Percentiles rank a stretch among this genome's conserved stretches.
Conservation (phyloP, 2,329 filamentous ascomycete species). For the Emmonsia crescens region DNA sequence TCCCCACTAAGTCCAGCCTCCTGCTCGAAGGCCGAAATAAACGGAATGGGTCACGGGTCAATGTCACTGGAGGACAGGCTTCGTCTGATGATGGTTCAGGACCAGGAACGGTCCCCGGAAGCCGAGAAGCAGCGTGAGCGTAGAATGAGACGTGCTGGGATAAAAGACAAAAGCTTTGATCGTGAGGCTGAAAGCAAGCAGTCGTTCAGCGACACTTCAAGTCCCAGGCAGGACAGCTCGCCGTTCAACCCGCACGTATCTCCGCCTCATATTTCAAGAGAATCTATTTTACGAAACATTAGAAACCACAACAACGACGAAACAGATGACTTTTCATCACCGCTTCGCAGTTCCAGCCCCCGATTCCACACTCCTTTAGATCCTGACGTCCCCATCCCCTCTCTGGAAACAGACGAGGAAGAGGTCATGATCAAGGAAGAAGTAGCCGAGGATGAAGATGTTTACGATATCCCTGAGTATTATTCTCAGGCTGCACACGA, state of each 20-base stretch:
- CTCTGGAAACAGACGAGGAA: conserved; percentile 60
- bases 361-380: conserved; percentile 49
- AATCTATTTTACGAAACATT: conserved; percentile 83
- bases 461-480: conserved; percentile 58
- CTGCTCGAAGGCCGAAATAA: conserved; percentile 64
- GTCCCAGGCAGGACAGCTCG: conserved; percentile 44
- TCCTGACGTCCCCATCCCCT: conserved; percentile 82
- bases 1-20: conserved; percentile 58
- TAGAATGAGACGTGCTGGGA: conserved; percentile 52
- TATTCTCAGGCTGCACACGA: conserved; percentile 42
- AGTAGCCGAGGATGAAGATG: conserved; percentile 48
- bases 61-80: conserved; percentile 82
- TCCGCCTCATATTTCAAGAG: conserved; percentile 74
- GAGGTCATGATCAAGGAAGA: conserved; percentile 60
- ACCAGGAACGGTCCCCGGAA: conserved; percentile 51
- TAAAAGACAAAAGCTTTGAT: conserved; percentile 29
- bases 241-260: conserved; percentile 46
- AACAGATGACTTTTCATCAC: conserved; percentile 49
- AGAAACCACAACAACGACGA: conserved; percentile 50
- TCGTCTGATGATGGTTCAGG: conserved; percentile 73
- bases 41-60: conserved; percentile 60
- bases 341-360: conserved; percentile 33
- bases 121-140: conserved; percentile 58
- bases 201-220: conserved; percentile 19
- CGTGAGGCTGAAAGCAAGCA: conserved; percentile 21